A percentile compares a stretch with the other conserved stretches of the same genome.
Evolutionary conservation across 1,139 yeast genomes (phyloP).

Genomic region (Taiozyma sp.): DNA sequence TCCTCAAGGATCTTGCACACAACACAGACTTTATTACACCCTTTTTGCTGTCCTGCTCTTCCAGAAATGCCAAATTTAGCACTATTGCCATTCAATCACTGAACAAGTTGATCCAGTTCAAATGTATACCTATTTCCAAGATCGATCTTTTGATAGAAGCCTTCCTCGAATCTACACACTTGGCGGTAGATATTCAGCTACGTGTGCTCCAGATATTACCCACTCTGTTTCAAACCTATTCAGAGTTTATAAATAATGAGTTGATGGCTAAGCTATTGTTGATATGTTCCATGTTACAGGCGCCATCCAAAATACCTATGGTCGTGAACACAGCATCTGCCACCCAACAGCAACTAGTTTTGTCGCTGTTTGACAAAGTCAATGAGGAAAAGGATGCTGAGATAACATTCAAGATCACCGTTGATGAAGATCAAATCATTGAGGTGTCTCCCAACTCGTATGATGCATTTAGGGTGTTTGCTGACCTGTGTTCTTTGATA

Average conservation of each 20-base stretch:
- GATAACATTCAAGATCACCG: conserved; percentile 29
- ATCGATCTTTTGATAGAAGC: conserved; percentile 58
- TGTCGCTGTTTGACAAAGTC: conserved; percentile 69
- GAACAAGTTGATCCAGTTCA: conserved; percentile 48
- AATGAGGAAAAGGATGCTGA: conserved; percentile 28
- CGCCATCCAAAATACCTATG: conserved; percentile 64
- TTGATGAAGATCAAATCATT: conserved; percentile 41
- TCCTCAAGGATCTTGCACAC: conserved; percentile 29
- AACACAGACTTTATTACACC: conserved; percentile 61
- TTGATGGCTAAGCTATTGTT: conserved; percentile 54
- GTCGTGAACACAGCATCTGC: conserved; percentile 94
- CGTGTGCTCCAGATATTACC: conserved; percentile 87
- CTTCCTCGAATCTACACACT: conserved; percentile 66
- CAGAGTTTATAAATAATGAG: conserved; percentile 48
- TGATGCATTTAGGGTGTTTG: conserved; percentile 67
- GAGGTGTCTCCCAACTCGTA: conserved; percentile 49
- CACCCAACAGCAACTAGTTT: conserved; percentile 79
- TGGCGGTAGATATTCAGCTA: conserved; percentile 79
- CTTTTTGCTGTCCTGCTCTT: conserved; percentile 65
- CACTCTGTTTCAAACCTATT: conserved; percentile 61
- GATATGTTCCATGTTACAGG: conserved; percentile 70
- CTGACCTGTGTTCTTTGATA: conserved; percentile 66
- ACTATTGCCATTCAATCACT: conserved; percentile 68
- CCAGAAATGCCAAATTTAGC: conserved; percentile 71
- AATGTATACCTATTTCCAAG: conserved; percentile 48